These are phyloP conservation scores for Sporothrix humicola DNA, from an alignment of 2,329 filamentous ascomycete species.

Conservation along the genomic window DNA sequence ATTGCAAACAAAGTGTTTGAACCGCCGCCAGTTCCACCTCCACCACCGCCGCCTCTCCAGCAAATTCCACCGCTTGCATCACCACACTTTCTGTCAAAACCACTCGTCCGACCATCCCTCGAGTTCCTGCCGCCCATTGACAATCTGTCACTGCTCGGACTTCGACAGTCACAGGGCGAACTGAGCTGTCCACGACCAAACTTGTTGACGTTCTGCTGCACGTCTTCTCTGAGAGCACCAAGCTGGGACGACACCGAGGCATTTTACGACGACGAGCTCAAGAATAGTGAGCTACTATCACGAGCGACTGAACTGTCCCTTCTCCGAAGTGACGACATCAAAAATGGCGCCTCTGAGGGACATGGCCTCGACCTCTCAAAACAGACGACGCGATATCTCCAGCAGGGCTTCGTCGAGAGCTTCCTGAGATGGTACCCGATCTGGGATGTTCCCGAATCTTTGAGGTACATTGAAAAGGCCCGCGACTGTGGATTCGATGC, in stretches of 20 bases:
- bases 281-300: background rate
- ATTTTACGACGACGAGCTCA: background rate
- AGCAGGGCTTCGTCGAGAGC: background rate
- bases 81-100: background rate
- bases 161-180: background rate
- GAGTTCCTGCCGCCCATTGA: background rate
- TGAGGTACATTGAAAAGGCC: background rate
- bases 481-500: background rate
- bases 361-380: background rate
- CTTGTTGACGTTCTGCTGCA: background rate
- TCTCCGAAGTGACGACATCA: background rate
- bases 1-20: conserved; percentile 13
- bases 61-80: background rate
- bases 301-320: background rate
- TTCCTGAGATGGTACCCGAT: background rate
- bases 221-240: background rate
- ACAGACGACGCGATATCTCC: background rate
- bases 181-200: background rate
- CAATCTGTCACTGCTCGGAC: background rate
- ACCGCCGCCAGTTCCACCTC: background rate
- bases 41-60: background rate
- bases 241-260: conserved; percentile 9
- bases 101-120: background rate
- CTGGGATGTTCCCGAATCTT: background rate
- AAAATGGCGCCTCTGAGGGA: background rate